Evolutionary conservation across 2,329 filamentous ascomycete species (phyloP).

Genomic region (Aciculosporium take): DNA sequence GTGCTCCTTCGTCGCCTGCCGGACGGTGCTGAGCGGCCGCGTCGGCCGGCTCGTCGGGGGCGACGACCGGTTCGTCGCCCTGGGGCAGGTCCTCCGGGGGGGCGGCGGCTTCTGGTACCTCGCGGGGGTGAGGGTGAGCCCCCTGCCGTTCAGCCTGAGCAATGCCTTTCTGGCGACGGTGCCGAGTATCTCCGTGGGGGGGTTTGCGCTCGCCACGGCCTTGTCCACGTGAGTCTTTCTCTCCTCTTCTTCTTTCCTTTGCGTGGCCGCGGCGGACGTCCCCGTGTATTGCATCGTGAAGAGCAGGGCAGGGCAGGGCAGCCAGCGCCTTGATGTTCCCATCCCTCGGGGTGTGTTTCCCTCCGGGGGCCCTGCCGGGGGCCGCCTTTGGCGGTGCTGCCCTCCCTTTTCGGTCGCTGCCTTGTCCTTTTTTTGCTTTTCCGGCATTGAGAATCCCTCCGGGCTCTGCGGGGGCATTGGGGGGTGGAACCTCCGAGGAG

Average conservation of each 20-base stretch:
- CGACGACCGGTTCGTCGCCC: slow-evolving; percentile 77
- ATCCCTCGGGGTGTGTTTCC: too few relatives aligned
- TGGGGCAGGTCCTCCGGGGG: slow-evolving; percentile 74
- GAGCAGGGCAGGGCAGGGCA: too few relatives aligned
- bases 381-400: too few relatives aligned
- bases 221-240: slow-evolving; percentile 41
- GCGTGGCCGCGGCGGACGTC: too few relatives aligned
- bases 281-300: too few relatives aligned
- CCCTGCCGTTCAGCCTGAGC: slow-evolving; percentile 79
- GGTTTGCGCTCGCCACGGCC: slow-evolving; percentile 71
- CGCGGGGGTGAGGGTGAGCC: slow-evolving; percentile 83
- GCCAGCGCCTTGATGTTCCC: too few relatives aligned
- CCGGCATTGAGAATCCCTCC: too few relatives aligned
- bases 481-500: too few relatives aligned
- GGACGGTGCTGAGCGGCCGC: slow-evolving; percentile 63
- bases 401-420: too few relatives aligned
- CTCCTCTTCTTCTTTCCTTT: background rate
- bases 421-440: too few relatives aligned
- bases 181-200: slow-evolving; percentile 63
- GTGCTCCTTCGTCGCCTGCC: slow-evolving; percentile 64
- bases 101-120: slow-evolving; percentile 86
- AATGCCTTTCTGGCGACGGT: slow-evolving; percentile 94
- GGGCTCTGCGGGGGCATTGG: too few relatives aligned
- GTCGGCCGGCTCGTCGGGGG: slow-evolving; percentile 67
- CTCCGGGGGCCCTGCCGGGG: too few relatives aligned